Evolutionary conservation across 2,329 filamentous ascomycete species (phyloP), one percentile per base, ranked within the genome.

Genomic region (Diplodia seriata): DNA sequence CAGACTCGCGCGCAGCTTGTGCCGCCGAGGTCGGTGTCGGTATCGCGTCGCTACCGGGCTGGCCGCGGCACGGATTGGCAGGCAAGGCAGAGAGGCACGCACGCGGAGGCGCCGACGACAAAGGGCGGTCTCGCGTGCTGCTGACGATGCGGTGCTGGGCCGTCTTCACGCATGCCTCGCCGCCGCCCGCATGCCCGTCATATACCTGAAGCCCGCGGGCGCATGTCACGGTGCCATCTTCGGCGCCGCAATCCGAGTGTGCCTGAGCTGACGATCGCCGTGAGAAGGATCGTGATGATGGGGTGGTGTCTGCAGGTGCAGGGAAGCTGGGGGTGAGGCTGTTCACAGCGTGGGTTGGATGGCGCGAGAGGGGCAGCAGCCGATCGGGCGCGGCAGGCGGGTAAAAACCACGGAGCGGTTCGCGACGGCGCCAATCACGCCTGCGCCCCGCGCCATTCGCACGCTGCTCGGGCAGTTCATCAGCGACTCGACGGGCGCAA

Each of bases 341-440:
- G 57, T 61, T 61, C 56, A 12, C 40, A 23, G 18, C 20, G 50
- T 53, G 50, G 50, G 50, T 26, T 26, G 56, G 56, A 61, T 61
- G 56, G 56, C 40, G 57, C 57, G 57, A 61, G 57, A 61, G 57
- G 23, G 57, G 38, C 26, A 61, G 40, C 56, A 61, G 57, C 40
- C 57, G 57, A 61, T 61, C 57, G 40, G 43, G 56, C 56, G 56
- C 56, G 56, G 56, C 56, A 36, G 40, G 57, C 57, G 57, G 57
- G 57, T 61, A 61, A 61, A 61, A 61, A 61, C 47, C 38, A 59
- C 57, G 40, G 57, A 29, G 40, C 57, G 53, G 50, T 53, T 29
- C 50, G 50, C 23, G 50, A 18, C n/a, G 23, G 33, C 20, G 57
- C 57, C 57, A 50, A 61, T 61, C 31, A 38, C 36, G 15, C 12